phyloP scores from a whole-genome alignment of 306 rosid genomes.

The Pueraria montana region DNA sequence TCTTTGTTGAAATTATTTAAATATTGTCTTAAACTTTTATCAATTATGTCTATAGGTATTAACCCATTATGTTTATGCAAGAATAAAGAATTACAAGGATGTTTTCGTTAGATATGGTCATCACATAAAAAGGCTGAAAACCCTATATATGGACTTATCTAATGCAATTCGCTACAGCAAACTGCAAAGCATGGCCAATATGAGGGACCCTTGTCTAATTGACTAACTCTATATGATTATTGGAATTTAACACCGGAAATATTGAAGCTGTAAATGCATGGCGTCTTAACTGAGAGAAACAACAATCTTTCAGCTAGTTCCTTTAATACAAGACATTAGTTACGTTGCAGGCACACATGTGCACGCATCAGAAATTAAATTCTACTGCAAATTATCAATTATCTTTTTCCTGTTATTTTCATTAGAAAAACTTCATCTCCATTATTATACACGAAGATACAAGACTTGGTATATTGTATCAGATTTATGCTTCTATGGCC shows the following conservation, averaged over 20 bases:
- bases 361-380: slow-evolving; percentile 25
- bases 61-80: too few species aligned
- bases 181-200: slow-evolving; percentile 24
- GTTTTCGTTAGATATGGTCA: too few species aligned
- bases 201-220: slow-evolving; percentile 3
- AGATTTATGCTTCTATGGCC: neutral
- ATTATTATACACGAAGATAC: neutral
- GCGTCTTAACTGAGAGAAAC: neutral
- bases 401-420: neutral
- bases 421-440: neutral
- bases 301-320: slow-evolving; percentile 21
- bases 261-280: slow-evolving; percentile 22
- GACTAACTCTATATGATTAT: neutral
- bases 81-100: too few species aligned
- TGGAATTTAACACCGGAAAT: slow-evolving; percentile 18
- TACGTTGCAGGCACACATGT: neutral
- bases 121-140: slow-evolving; percentile 2
- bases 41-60: too few species aligned
- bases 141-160: slow-evolving; percentile 20
- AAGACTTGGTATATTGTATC: neutral
- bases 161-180: neutral
- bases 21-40: too few species aligned
- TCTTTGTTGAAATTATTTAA: too few species aligned
- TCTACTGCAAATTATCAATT: neutral
- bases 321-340: neutral